These are phyloP conservation scores for Rhodotorula sp. DNA, from an alignment of 1,284 basidiomycete species.

Conservation along the genomic window DNA sequence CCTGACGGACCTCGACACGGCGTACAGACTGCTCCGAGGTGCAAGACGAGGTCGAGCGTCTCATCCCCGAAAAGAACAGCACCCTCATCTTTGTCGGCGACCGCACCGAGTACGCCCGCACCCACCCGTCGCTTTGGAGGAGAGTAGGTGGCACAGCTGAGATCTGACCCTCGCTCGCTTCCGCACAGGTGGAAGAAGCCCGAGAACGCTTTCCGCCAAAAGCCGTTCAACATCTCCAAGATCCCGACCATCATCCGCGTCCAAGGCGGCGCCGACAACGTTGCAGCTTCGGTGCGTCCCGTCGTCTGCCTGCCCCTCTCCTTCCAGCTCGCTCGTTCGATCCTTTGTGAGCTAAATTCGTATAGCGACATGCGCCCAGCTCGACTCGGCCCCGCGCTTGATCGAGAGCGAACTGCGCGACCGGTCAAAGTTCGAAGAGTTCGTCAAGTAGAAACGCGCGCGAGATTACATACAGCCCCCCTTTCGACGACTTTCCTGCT, in stretches of 20 bases:
- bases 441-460: constrained; percentile 32
- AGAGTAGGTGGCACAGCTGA: too few relatives aligned
- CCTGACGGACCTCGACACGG: not conserved
- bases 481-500: not conserved
- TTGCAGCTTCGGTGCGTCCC: constrained; percentile 60
- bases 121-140: too few relatives aligned
- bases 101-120: constrained; percentile 60
- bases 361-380: constrained; percentile 47
- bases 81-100: constrained; percentile 72
- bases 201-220: constrained; percentile 62
- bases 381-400: constrained; percentile 56
- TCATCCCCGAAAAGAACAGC: constrained; percentile 60
- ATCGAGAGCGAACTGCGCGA: constrained; percentile 59
- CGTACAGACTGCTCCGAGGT: constrained; percentile 11
- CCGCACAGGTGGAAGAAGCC: constrained; percentile 64
- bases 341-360: not conserved
- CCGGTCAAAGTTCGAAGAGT: constrained; percentile 40
- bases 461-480: too few relatives aligned
- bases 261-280: constrained; percentile 9
- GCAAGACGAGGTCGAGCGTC: constrained; percentile 59
- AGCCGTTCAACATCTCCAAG: constrained; percentile 62
- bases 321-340: constrained; percentile 6
- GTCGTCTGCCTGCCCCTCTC: too few relatives aligned
- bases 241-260: constrained; percentile 70
- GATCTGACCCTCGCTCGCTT: not conserved